These are phyloP conservation scores for Pinus albicaulis DNA, from an alignment of 75 land plant species.

Conservation along the genomic window DNA sequence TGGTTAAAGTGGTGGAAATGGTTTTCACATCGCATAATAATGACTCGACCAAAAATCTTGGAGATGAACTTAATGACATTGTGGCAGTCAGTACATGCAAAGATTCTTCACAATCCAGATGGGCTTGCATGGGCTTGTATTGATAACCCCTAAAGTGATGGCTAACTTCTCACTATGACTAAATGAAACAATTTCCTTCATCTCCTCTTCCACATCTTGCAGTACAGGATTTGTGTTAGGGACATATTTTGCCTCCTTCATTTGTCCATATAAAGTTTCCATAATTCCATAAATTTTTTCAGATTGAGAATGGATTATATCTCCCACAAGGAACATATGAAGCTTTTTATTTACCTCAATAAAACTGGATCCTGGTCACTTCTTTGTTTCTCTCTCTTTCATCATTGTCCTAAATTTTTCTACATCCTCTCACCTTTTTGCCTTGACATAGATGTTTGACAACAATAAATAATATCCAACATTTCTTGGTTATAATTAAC, in stretches of 20 bases:
- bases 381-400: neutral
- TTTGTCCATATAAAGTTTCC: neutral
- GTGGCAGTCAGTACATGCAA: neutral
- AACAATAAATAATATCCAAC: neutral
- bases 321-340: neutral
- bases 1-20: neutral
- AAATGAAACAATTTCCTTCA: neutral
- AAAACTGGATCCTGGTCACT: neutral
- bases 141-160: neutral
- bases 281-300: neutral
- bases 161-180: neutral
- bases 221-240: neutral
- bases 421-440: neutral
- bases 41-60: neutral
- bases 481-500: neutral
- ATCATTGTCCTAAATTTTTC: neutral
- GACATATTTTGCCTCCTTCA: neutral
- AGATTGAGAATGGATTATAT: neutral
- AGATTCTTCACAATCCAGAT: neutral
- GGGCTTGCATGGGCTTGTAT: neutral
- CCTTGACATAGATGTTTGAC: neutral
- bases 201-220: neutral
- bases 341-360: neutral
- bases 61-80: neutral
- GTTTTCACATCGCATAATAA: neutral